Conservation (phyloP, 169 alveolate genomes). For the Cryptosporidium muris region DNA sequence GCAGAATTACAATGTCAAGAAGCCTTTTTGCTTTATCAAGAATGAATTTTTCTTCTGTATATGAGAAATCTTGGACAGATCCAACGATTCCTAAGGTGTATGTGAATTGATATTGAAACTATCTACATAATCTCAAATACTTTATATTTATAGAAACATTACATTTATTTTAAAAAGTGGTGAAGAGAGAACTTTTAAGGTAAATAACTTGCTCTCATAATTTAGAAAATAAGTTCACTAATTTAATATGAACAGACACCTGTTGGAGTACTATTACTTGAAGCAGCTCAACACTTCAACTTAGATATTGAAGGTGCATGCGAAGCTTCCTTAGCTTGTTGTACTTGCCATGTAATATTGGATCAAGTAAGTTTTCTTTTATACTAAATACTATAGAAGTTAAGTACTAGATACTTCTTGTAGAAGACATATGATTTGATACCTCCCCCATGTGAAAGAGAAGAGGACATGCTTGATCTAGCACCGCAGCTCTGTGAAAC, state of each 20-base stretch:
- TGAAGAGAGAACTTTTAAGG: slow-evolving; percentile 16
- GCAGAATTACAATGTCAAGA: no score
- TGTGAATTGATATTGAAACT: not conserved
- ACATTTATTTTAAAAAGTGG: slow-evolving; percentile 55
- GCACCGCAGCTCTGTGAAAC: slow-evolving; percentile 95
- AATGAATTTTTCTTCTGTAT: no score
- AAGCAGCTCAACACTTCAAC: slow-evolving; percentile 71
- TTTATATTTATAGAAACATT: slow-evolving; percentile 11
- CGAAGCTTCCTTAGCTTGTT: slow-evolving; percentile 94
- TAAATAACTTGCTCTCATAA: not conserved
- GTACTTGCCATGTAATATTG: slow-evolving; percentile 96
- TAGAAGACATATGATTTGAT: slow-evolving; percentile 84
- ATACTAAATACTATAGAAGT: not conserved
- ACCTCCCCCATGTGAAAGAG: slow-evolving; percentile 89
- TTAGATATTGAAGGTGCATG: slow-evolving; percentile 92
- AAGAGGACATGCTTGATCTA: slow-evolving; percentile 93
- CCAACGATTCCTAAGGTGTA: not conserved
- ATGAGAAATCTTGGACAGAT: no score
- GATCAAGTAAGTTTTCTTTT: slow-evolving; percentile 76
- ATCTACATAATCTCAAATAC: not conserved
- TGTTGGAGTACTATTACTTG: slow-evolving; percentile 26
- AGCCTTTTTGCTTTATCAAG: no score
- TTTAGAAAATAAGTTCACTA: not conserved
- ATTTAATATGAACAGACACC: slow-evolving; percentile 26
- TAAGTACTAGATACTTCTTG: not conserved